Conservation (phyloP, 2,329 filamentous ascomycete species). For the Neophaeococcomyces aloes region DNA sequence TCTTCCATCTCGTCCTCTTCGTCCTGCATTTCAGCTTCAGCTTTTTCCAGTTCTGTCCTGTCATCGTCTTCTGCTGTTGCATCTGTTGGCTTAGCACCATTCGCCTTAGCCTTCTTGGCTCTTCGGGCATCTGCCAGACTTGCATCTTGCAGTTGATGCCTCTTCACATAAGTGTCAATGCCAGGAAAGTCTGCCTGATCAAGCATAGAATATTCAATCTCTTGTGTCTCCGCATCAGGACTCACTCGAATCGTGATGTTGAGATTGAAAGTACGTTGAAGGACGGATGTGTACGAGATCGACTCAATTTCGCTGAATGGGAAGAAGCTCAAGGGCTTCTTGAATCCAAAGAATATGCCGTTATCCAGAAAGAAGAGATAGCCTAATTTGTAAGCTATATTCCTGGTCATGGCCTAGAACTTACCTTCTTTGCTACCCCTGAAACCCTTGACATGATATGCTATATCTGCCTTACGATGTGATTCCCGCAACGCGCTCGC, state of each 20-base stretch:
- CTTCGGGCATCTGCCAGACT: slow-evolving; percentile 50
- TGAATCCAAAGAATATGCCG: slow-evolving; percentile 55
- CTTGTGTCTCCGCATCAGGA: slow-evolving; percentile 29
- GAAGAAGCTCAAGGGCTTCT: slow-evolving; percentile 55
- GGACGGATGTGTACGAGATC: slow-evolving; percentile 53
- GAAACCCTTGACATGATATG: slow-evolving; percentile 54
- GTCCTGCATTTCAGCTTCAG: slow-evolving; percentile 42
- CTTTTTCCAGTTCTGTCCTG: slow-evolving; percentile 48
- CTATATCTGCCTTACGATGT: slow-evolving; percentile 53
- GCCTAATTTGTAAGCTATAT: slow-evolving; percentile 30
- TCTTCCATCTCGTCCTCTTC: slow-evolving; percentile 39
- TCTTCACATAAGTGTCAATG: slow-evolving; percentile 53
- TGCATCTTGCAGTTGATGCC: slow-evolving; percentile 51
- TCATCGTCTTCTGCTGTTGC: slow-evolving; percentile 33
- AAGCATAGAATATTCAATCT: slow-evolving; percentile 56
- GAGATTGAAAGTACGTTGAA: slow-evolving; percentile 57
- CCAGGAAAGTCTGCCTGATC: slow-evolving; percentile 53
- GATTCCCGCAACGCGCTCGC: slow-evolving; percentile 49
- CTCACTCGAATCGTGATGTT: slow-evolving; percentile 37
- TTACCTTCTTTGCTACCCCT: slow-evolving; percentile 55
- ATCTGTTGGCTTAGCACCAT: slow-evolving; percentile 13
- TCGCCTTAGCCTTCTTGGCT: slow-evolving; percentile 47
- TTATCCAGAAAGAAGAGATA: slow-evolving; percentile 53
- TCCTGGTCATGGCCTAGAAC: slow-evolving; percentile 9
- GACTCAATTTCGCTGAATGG: slow-evolving; percentile 49